Evolutionary conservation across 2,329 filamentous ascomycete species (phyloP).

Genomic region (Cyclaneusma minus): DNA sequence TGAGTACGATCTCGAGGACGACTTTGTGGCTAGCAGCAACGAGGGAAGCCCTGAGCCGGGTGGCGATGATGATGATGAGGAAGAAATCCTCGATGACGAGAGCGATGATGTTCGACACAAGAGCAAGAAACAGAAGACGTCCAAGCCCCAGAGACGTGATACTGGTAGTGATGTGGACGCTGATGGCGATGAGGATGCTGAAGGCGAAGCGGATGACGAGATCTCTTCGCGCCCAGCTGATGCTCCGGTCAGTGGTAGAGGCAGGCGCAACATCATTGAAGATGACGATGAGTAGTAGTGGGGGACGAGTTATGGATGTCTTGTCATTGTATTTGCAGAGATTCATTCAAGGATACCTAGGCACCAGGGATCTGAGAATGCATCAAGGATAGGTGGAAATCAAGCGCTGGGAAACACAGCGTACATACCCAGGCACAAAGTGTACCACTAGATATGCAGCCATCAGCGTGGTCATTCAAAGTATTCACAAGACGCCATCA

Average conservation of each 20-base stretch:
- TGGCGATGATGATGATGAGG: slow-evolving; percentile 37
- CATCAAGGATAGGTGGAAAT: too few species aligned
- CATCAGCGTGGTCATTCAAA: too few species aligned
- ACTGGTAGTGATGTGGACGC: slow-evolving; percentile 27
- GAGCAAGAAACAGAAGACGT: slow-evolving; percentile 18
- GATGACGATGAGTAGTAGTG: slow-evolving; percentile 39
- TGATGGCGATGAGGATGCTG: slow-evolving; percentile 30
- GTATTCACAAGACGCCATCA: too few species aligned
- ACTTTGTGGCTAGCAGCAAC: slow-evolving; percentile 62
- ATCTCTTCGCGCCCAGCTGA: slow-evolving; percentile 20
- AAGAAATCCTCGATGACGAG: slow-evolving; percentile 31
- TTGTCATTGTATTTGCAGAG: too few species aligned
- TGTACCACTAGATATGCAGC: too few species aligned
- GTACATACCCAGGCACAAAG: too few species aligned
- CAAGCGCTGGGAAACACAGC: too few species aligned
- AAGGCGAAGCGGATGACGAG: slow-evolving; percentile 36
- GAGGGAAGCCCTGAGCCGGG: slow-evolving; percentile 45
- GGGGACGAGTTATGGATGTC: too few species aligned
- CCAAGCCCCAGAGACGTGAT: slow-evolving; percentile 7
- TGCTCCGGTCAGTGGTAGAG: slow-evolving; percentile 24
- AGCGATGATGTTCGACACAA: slow-evolving; percentile 16
- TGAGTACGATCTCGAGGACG: slow-evolving; percentile 67
- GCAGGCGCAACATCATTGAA: slow-evolving; percentile 41
- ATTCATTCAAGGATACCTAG: too few species aligned
- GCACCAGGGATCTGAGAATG: too few species aligned